Evolutionary conservation across 2,329 filamentous ascomycete genomes (phyloP).

Genomic region (Apiospora marii): DNA sequence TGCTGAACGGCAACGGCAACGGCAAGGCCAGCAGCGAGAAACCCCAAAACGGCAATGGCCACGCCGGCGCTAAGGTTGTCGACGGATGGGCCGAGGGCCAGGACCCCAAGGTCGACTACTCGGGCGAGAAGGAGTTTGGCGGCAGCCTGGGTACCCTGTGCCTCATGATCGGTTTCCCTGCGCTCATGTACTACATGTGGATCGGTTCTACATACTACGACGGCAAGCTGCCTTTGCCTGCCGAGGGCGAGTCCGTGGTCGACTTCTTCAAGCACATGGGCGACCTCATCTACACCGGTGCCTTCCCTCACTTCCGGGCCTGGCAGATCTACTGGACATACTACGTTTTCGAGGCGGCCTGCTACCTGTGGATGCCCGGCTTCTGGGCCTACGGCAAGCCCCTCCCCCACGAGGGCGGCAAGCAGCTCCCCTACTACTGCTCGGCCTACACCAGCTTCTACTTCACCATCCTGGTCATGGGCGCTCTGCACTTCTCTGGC

Average conservation of each 20-base stretch:
- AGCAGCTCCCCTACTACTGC: slow-evolving; percentile 94
- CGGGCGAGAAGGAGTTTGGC: slow-evolving; percentile 81
- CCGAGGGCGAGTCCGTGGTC: slow-evolving; percentile 68
- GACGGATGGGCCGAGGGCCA: slow-evolving; percentile 68
- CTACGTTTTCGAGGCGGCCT: slow-evolving; percentile 81
- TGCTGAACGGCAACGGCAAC: slow-evolving; percentile 35
- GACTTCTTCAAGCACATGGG: slow-evolving; percentile 79
- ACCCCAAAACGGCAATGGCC: slow-evolving; percentile 36
- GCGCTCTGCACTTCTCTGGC: slow-evolving; percentile 80
- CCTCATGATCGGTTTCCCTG: slow-evolving; percentile 94
- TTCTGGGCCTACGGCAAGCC: slow-evolving; percentile 90
- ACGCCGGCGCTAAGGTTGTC: slow-evolving; percentile 44
- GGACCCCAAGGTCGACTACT: slow-evolving; percentile 70
- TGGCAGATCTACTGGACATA: slow-evolving; percentile 97
- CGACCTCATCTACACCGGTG: slow-evolving; percentile 79
- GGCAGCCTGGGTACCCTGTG: slow-evolving; percentile 79
- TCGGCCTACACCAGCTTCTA: slow-evolving; percentile 90
- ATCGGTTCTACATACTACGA: slow-evolving; percentile 92
- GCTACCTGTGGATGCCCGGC: slow-evolving; percentile 87
- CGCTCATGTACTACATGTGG: slow-evolving; percentile 99
- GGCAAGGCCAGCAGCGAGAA: slow-evolving; percentile 32
- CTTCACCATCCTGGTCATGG: slow-evolving; percentile 76
- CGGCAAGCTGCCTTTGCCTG: slow-evolving; percentile 77
- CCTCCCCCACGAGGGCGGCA: slow-evolving; percentile 79
- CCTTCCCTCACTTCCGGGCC: slow-evolving; percentile 81